A percentile compares a stretch with the other conserved stretches of the same genome.
Conservation (phyloP, 129 eudicot genomes). For the Logfia minima region DNA sequence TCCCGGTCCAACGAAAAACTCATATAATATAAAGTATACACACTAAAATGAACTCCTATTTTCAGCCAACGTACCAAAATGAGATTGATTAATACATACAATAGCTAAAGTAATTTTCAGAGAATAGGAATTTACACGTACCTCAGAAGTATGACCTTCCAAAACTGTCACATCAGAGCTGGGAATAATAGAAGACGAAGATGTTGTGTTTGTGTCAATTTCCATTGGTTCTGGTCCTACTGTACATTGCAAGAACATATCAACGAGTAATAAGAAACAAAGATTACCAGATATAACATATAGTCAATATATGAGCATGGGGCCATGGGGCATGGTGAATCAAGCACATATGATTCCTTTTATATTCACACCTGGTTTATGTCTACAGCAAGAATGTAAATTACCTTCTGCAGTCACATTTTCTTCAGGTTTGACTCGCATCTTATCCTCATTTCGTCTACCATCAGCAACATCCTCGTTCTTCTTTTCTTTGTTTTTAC, state of each 20-base stretch:
- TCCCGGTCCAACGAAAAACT: not conserved
- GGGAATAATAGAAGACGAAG: conserved; percentile 60
- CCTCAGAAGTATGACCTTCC: conserved; percentile 95
- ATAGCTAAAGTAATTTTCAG: not conserved
- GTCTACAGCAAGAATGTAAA: conserved; percentile 7
- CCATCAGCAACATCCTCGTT: conserved; percentile 45
- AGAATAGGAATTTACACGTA: conserved; percentile 30
- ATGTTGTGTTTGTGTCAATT: conserved; percentile 49
- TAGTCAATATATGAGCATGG: not conserved
- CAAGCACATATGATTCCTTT: not conserved
- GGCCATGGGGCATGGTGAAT: not conserved
- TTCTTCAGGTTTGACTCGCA: conserved; percentile 44
- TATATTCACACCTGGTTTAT: not conserved
- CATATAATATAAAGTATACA: not conserved
- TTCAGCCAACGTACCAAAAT: not conserved
- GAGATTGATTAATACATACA: not conserved
- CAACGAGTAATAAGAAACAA: conserved; percentile 2
- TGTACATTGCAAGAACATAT: conserved; percentile 16
- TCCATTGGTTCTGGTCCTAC: conserved; percentile 87
- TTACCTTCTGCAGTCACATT: conserved; percentile 54
- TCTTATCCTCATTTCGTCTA: conserved; percentile 48
- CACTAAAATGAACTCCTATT: not conserved
- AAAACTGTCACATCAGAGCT: conserved; percentile 62
- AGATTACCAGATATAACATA: not conserved
- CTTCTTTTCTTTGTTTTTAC: conserved; percentile 69